Conservation (phyloP, 1,284 basidiomycete genomes). For the Puccinia brachypodii region DNA sequence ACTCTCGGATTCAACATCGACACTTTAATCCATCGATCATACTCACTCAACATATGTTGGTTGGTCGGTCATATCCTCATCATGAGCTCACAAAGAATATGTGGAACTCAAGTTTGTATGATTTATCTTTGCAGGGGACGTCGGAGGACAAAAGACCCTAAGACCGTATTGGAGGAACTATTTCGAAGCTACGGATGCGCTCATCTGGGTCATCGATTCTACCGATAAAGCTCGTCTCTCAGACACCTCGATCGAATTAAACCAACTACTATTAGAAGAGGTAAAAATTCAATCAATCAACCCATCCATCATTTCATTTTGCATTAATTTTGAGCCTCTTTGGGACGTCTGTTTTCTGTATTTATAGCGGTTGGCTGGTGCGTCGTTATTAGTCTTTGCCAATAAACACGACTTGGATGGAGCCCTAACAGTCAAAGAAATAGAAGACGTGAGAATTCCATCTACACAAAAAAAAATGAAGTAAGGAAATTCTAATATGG, state of each 20-base stretch:
- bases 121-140: slow-evolving; percentile 76
- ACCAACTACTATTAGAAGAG: slow-evolving; percentile 82
- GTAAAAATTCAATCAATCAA: slow-evolving; percentile 60
- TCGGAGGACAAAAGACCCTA: slow-evolving; percentile 91
- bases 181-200: slow-evolving; percentile 96
- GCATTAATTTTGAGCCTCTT: neutral
- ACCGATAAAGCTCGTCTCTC: slow-evolving; percentile 81
- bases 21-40: slow-evolving; percentile 71
- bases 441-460: slow-evolving; percentile 68
- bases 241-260: slow-evolving; percentile 85
- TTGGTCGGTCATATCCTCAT: slow-evolving; percentile 78
- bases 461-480: slow-evolving; percentile 10
- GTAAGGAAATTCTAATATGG: neutral
- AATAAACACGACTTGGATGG: slow-evolving; percentile 97
- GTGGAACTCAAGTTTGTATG: no score
- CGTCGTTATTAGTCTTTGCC: slow-evolving; percentile 93
- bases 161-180: slow-evolving; percentile 99
- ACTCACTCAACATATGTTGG: slow-evolving; percentile 31
- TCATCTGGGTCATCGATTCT: slow-evolving; percentile 99
- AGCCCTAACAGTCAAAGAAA: slow-evolving; percentile 77
- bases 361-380: slow-evolving; percentile 79
- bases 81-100: no score
- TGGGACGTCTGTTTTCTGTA: neutral
- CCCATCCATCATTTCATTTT: neutral
- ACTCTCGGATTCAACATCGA: slow-evolving; percentile 99